Evolutionary conservation across 257 asterid genomes (phyloP).

Genomic region (Ligustrum vulgare): DNA sequence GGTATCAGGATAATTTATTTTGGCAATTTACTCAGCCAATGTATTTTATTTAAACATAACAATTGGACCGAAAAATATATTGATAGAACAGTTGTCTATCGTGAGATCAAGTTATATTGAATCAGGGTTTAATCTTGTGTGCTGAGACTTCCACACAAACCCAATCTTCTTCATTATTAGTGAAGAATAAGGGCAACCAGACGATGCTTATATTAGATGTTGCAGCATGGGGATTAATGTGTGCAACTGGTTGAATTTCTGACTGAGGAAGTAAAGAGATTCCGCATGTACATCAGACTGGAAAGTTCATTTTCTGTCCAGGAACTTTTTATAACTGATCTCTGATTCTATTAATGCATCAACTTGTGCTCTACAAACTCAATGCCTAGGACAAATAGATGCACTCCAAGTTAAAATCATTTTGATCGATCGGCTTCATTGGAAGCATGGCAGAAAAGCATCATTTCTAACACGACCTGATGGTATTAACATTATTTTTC

Average conservation of each 20-base stretch:
- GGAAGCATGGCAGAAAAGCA: background rate
- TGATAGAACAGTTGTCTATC: conserved; percentile 9
- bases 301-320: background rate
- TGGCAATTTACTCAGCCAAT: background rate
- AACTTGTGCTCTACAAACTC: background rate
- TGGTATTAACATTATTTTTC: conserved; percentile 21
- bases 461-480: conserved; percentile 18
- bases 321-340: background rate
- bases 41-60: background rate
- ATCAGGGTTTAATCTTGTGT: background rate
- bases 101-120: background rate
- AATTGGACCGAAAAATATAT: conserved; percentile 7
- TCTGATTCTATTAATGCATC: conserved; percentile 6
- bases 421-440: background rate
- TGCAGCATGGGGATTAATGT: background rate
- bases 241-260: background rate
- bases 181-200: background rate
- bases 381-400: background rate
- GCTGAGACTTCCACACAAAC: conserved; percentile 21
- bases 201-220: conserved; percentile 2
- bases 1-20: background rate
- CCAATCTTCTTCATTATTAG: conserved; percentile 7
- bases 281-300: background rate
- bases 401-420: background rate
- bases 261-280: background rate